Evolutionary conservation across 176 grass and related monocot genomes (phyloP).

Genomic region (Echinochloa phyllopogon): DNA sequence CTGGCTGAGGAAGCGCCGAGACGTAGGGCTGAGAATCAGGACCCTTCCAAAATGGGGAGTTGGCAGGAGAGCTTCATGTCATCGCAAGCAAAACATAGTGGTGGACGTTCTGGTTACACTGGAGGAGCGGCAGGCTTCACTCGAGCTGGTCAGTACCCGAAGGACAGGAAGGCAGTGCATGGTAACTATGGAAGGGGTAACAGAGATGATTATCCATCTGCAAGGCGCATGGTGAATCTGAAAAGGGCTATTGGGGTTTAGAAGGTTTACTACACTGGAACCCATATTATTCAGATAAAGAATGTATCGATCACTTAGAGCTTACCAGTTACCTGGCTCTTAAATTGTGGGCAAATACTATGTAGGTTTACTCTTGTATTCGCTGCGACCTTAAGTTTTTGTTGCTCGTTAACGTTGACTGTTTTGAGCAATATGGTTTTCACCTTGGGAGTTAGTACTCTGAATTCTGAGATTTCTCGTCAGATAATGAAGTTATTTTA

Average conservation of each 20-base stretch:
- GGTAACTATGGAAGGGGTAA: slow-evolving; percentile 54
- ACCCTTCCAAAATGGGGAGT: slow-evolving; percentile 44
- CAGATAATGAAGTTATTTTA: neutral
- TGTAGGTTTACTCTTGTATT: neutral
- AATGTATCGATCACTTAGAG: neutral
- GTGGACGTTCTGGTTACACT: slow-evolving; percentile 55
- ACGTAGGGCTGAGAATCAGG: slow-evolving; percentile 58
- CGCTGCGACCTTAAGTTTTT: neutral
- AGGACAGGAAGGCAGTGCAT: slow-evolving; percentile 50
- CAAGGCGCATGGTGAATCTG: slow-evolving; percentile 65
- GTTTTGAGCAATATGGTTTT: neutral
- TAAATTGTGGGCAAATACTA: neutral
- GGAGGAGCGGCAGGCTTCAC: slow-evolving; percentile 52
- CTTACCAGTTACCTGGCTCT: neutral
- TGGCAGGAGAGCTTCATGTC: slow-evolving; percentile 81
- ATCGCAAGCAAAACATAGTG: slow-evolving; percentile 46
- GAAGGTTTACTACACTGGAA: neutral
- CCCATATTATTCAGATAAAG: neutral
- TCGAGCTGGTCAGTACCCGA: slow-evolving; percentile 55
- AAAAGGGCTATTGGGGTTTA: slow-evolving; percentile 65
- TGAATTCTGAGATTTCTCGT: neutral
- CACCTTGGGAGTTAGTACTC: neutral
- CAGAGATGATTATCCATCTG: slow-evolving; percentile 12
- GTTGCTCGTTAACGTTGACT: neutral
- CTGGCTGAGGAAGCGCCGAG: slow-evolving; percentile 65